A percentile compares a stretch with the other conserved stretches of the same genome.
Conservation (phyloP, 176 grass and related monocot species). For the Bothriochloa decipiens region DNA sequence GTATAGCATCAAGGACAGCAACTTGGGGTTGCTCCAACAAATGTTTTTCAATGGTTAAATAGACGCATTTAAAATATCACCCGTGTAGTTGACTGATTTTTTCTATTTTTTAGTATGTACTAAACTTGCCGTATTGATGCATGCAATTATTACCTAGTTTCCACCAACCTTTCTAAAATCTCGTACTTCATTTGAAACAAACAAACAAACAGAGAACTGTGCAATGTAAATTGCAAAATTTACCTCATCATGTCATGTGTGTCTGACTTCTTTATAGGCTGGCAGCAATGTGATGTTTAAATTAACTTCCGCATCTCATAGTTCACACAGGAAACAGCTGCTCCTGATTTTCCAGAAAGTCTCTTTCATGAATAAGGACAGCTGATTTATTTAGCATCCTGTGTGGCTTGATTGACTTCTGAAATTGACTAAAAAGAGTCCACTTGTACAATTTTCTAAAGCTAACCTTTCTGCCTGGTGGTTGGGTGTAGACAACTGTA, state of each 20-base stretch:
- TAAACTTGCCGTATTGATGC: constrained; percentile 7
- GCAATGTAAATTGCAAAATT: constrained; percentile 1
- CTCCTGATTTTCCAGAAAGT: background rate
- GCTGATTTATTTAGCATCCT: constrained; percentile 22
- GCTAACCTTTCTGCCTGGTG: constrained; percentile 17
- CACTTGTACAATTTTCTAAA: constrained; percentile 21
- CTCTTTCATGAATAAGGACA: background rate
- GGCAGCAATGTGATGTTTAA: background rate
- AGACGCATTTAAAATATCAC: constrained; percentile 13
- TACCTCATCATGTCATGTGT: background rate
- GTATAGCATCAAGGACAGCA: constrained; percentile 46
- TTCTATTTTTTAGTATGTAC: background rate
- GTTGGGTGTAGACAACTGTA: constrained; percentile 47
- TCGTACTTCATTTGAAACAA: background rate
- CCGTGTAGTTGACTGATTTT: background rate
- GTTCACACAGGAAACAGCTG: constrained; percentile 13
- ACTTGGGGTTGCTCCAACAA: constrained; percentile 28
- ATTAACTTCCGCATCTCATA: background rate
- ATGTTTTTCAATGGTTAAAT: constrained; percentile 27
- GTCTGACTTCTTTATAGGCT: background rate
- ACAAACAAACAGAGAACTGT: background rate
- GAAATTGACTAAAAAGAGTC: constrained; percentile 28
- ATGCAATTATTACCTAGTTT: constrained; percentile 2
- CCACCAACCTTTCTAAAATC: background rate
- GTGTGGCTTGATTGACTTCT: constrained; percentile 27